Base-by-base conservation (phyloP, 2,329 filamentous ascomycete species). In the Aspergillus fumigatiaffinis region DNA sequence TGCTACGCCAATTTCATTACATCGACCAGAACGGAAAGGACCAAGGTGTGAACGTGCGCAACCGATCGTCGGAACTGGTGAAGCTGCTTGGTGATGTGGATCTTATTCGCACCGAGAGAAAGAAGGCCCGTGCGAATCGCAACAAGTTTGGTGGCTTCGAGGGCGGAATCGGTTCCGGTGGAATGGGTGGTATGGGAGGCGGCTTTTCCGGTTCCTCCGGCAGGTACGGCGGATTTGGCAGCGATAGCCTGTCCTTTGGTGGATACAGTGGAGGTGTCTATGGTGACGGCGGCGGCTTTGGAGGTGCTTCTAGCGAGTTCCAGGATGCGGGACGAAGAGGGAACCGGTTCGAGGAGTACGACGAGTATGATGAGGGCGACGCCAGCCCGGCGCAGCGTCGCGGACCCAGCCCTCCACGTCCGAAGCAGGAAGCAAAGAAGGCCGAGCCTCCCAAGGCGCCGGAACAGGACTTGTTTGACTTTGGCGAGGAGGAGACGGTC, bases 21-120 rank as follows among this genome's bases (percentile, higher is more conserved):
- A 97, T 99, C 75, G 85, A 99, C 71, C 83, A 85, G 72, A 97
- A 97, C 75, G 94, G 94, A 74, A 99, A 99, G 76, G 94, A 99
- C 72, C 94, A 99, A 76, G 94, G 94, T 60, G 86, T 99, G 76
- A 99, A 99, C 71, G 94, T 99, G 58, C 89, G 94, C 65, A 97
- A 97, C 78, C 86, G 94, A 63, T 92, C 94, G 64, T 97, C 97
- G 77, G 94, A 99, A 78, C 82, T 99, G 52, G 89, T 91, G 12
- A 95, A 99, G 62, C 84, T 99, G n/a, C 82, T 99, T 51, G 82
- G 90, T 67, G 94, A 99, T 60, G 78, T 81, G 21, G 79, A 81
- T 51, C 65, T 72, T 55, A 81, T 81, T 55, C 79, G 85, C 55
- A 58, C 80, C 17, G 85, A 88, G 71, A 76, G 85, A 53, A 99